Evolutionary conservation across 176 grass and related monocot genomes (phyloP).

Genomic region (Stipa capillata): DNA sequence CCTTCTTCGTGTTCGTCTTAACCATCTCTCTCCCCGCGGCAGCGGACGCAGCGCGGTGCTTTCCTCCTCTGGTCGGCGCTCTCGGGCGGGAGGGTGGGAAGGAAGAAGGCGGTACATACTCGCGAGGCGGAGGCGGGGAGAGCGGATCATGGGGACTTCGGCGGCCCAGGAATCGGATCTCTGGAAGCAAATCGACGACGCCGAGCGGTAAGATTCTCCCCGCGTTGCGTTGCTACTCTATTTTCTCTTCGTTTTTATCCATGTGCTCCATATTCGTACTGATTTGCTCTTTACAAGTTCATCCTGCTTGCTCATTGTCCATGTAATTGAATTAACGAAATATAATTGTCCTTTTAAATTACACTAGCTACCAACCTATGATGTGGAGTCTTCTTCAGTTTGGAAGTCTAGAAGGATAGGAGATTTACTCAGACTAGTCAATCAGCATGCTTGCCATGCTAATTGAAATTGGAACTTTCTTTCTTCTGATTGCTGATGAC

Average conservation of each 20-base stretch:
- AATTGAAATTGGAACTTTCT: neutral
- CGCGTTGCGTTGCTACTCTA: neutral
- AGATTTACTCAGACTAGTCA: neutral
- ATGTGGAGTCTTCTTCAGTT: neutral
- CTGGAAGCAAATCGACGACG: slow-evolving; percentile 47
- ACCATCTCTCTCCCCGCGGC: neutral
- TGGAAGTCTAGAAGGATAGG: neutral
- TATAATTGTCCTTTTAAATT: no score
- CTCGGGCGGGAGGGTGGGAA: neutral
- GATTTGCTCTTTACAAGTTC: neutral
- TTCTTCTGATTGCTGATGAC: neutral
- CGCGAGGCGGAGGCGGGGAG: neutral
- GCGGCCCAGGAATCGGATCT: slow-evolving; percentile 27
- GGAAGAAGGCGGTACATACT: no score
- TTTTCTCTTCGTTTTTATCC: neutral
- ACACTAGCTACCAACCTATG: neutral
- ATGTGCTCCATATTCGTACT: neutral
- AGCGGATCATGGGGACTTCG: slow-evolving; percentile 15
- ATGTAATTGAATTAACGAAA: neutral
- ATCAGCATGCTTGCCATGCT: neutral
- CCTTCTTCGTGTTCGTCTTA: neutral
- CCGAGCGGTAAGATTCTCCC: slow-evolving; percentile 31
- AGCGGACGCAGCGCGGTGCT: neutral
- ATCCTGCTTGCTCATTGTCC: neutral
- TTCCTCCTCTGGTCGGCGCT: neutral